phyloP scores from a whole-genome alignment of 805 yeast genomes.

The Grigorovia yakushimaensis region DNA sequence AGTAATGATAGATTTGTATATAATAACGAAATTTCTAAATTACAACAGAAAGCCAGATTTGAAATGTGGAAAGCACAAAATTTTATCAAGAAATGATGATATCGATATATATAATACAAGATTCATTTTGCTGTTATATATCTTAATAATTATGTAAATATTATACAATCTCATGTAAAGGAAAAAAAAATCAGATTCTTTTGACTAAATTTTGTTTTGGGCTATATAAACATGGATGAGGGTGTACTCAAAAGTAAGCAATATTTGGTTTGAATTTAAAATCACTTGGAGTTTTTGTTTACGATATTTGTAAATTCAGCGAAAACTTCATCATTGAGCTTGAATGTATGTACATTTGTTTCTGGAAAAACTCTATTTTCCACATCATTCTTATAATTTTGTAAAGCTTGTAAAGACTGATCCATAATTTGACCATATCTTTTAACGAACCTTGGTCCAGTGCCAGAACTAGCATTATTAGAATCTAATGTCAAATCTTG shows the following conservation, averaged over 20 bases:
- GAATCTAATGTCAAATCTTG: no score
- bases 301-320: constrained; percentile 27
- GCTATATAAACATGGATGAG: no score
- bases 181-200: not conserved
- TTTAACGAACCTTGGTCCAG: constrained; percentile 67
- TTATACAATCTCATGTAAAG: no score
- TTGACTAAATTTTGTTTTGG: no score
- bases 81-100: not conserved
- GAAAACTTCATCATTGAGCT: constrained; percentile 55
- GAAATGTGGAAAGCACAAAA: constrained; percentile 20
- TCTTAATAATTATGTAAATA: no score
- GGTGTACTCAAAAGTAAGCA: no score
- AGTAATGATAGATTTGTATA: constrained; percentile 8
- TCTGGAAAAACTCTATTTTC: constrained; percentile 48
- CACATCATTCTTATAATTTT: constrained; percentile 52
- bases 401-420: constrained; percentile 42
- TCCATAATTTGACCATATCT: constrained; percentile 46
- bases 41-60: constrained; percentile 26
- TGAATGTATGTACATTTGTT: constrained; percentile 50
- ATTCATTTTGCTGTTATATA: no score
- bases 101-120: no score
- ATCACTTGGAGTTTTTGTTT: not conserved
- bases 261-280: no score
- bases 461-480: constrained; percentile 14
- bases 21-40: constrained; percentile 3